phyloP scores from a whole-genome alignment of 768 basidiomycete genomes.

The Leccinum rimulosum region DNA sequence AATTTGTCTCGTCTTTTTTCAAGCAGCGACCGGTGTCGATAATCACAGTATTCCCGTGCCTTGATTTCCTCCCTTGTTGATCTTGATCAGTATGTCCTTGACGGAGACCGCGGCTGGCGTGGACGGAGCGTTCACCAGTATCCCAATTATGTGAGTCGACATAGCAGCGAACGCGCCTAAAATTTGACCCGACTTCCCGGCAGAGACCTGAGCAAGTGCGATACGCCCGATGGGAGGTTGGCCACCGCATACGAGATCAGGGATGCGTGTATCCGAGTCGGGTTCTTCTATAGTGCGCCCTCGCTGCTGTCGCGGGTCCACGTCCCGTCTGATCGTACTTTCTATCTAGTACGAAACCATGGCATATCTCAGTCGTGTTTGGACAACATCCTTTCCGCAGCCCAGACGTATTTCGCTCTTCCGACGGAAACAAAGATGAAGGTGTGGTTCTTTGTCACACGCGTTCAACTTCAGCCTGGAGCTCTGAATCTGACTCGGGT shows the following conservation, averaged over 20 bases:
- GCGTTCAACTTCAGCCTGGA: neutral
- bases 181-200: neutral
- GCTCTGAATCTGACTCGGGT: neutral
- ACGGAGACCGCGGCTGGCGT: conserved; percentile 15
- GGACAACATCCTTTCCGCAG: conserved; percentile 40
- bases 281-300: conserved; percentile 75
- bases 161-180: neutral
- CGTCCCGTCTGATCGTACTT: neutral
- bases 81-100: conserved; percentile 20
- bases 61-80: neutral
- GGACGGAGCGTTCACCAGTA: conserved; percentile 21
- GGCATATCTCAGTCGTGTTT: conserved; percentile 58
- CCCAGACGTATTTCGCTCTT: conserved; percentile 67
- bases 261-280: conserved; percentile 76
- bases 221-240: conserved; percentile 32
- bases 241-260: conserved; percentile 57
- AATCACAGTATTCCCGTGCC: neutral
- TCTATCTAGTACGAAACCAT: conserved; percentile 67
- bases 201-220: conserved; percentile 23
- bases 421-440: conserved; percentile 63
- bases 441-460: conserved; percentile 34
- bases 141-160: conserved; percentile 27
- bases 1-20: neutral
- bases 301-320: neutral
- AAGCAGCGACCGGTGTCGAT: neutral